These are phyloP conservation scores for Debaryomyces tyrocola DNA, from an alignment of 805 yeast species.

Conservation along the genomic window DNA sequence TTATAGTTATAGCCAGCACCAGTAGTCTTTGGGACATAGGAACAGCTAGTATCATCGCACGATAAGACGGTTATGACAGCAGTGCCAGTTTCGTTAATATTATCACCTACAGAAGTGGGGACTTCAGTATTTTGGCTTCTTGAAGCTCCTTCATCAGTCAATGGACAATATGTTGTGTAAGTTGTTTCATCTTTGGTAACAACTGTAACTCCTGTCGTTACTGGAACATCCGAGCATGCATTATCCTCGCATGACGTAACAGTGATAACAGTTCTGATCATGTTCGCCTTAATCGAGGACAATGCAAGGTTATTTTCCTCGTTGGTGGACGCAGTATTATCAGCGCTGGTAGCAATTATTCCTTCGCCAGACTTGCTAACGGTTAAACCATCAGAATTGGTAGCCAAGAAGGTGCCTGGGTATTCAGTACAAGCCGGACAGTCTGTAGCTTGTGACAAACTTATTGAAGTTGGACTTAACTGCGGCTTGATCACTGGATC, in stretches of 20 bases:
- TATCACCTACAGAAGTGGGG: background rate
- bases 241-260: constrained; percentile 35
- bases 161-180: constrained; percentile 41
- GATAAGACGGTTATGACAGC: constrained; percentile 37
- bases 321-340: too few relatives aligned
- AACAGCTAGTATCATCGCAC: constrained; percentile 33
- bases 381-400: too few relatives aligned
- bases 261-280: constrained; percentile 25
- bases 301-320: too few relatives aligned
- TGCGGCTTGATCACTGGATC: too few relatives aligned
- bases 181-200: constrained; percentile 21
- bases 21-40: constrained; percentile 27
- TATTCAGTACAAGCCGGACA: too few relatives aligned
- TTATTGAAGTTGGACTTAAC: too few relatives aligned
- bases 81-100: constrained; percentile 19
- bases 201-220: constrained; percentile 32
- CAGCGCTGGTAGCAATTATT: too few relatives aligned
- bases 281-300: constrained; percentile 7
- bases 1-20: constrained; percentile 23
- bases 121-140: constrained; percentile 2
- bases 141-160: constrained; percentile 6
- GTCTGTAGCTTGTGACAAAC: too few relatives aligned
- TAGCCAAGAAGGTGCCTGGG: too few relatives aligned
- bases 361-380: too few relatives aligned
- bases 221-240: constrained; percentile 24